phyloP scores from a whole-genome alignment of 257 asterid genomes.

The Lantana camara region DNA sequence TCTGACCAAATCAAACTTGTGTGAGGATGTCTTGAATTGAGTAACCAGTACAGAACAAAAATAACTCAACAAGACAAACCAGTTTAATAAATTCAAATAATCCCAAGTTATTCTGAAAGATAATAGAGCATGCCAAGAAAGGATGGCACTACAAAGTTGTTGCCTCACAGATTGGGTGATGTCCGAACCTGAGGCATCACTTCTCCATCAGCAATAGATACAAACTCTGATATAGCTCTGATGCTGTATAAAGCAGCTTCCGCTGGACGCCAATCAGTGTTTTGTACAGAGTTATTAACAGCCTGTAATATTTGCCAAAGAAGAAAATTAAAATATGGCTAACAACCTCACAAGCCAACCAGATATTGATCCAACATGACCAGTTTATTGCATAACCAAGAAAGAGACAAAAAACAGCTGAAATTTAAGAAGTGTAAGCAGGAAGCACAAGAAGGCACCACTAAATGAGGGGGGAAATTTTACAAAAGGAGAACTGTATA shows the following conservation, averaged over 20 bases:
- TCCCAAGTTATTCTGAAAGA: not conserved
- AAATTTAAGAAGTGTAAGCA: slow-evolving; percentile 15
- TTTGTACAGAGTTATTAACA: slow-evolving; percentile 51
- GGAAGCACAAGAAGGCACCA: slow-evolving; percentile 4
- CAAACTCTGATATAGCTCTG: slow-evolving; percentile 89
- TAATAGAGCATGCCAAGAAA: slow-evolving; percentile 25
- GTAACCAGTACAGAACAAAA: slow-evolving; percentile 2
- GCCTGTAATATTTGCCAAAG: slow-evolving; percentile 51
- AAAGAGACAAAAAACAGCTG: not conserved
- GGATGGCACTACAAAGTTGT: slow-evolving; percentile 12
- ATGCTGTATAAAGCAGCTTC: slow-evolving; percentile 97
- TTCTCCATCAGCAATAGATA: slow-evolving; percentile 74
- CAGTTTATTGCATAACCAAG: slow-evolving; percentile 8
- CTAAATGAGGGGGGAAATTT: not conserved
- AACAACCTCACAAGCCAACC: slow-evolving; percentile 23
- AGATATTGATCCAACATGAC: slow-evolving; percentile 5
- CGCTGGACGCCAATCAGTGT: slow-evolving; percentile 82
- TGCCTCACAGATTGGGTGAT: slow-evolving; percentile 23
- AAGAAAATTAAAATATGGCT: slow-evolving; percentile 20
- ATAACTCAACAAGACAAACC: slow-evolving; percentile 11
- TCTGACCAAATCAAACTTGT: slow-evolving; percentile 45
- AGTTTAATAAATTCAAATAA: slow-evolving; percentile 13
- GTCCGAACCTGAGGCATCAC: slow-evolving; percentile 90
- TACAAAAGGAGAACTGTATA: not conserved
- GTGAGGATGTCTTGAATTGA: slow-evolving; percentile 14